Base-by-base conservation (phyloP, 2,329 filamentous ascomycete species). In the Monascus ruber region DNA sequence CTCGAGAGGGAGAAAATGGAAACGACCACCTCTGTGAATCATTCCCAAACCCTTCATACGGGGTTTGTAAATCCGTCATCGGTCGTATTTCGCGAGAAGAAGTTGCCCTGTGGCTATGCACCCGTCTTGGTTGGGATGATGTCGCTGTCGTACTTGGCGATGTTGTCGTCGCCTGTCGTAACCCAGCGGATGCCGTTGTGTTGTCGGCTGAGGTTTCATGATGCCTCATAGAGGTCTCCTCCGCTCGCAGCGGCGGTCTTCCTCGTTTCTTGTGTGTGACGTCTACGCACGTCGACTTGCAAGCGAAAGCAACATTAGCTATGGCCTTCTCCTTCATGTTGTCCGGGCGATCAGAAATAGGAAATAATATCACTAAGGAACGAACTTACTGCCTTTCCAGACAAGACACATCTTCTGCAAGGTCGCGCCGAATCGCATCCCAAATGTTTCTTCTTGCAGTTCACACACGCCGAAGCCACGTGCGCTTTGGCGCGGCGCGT, bases 361-460 rank as follows among this genome's bases (percentile, higher is more conserved):
- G 24, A 11, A 9, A 8, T 24, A 10, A 7, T 24, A 33, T 33
- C n/a, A 5, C 5, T 11, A 26, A 8, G 17, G 2, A 26, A 26
- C 17, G 4, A 5, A 53, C 63, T 59, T 55, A 68, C 66, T 44
- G 66, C 62, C 53, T 69, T 69, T 8, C 65, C 65, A 33, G 63
- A 60, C 34, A 67, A 52, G 33, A 68, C 60, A 51, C 66, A 69
- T 51, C 66, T 51, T 44, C 61, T 60, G 49, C 66, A 69, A 24
- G 66, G 66, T 32, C 66, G 58, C 36, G 59, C 63, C 26, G 63
- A 59, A 43, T 69, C 66, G 45, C 66, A 69, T 32, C 65, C 62
- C 37, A 69, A 43, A 44, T 69, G 66, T 47, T 69, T 69, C 48
- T 64, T 65, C 46, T 69, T 69, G 48, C 66, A 69, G 44, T 69